These are phyloP conservation scores for Kurtzmaniella cleridarum DNA, from an alignment of 805 yeast genomes.

Conservation along the genomic window DNA sequence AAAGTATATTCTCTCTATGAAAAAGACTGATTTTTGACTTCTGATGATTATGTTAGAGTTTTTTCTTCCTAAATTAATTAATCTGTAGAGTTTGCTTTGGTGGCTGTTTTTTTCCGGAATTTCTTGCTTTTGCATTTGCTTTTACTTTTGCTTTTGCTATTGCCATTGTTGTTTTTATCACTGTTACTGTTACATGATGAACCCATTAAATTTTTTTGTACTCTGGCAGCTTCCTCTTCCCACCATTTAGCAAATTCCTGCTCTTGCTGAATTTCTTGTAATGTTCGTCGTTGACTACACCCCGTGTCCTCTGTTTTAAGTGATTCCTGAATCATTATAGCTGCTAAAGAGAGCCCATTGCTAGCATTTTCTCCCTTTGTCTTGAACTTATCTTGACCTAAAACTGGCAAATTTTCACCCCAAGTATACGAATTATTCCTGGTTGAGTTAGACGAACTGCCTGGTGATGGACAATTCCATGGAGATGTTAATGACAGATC, in stretches of 20 bases:
- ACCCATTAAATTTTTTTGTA: conserved; percentile 36
- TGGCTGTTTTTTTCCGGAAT: conserved; percentile 4
- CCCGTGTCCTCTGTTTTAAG: conserved; percentile 26
- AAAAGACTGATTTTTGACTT: too few relatives aligned
- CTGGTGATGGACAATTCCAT: conserved; percentile 6
- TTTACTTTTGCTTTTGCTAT: conserved; percentile 1
- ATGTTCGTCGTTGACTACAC: conserved; percentile 33
- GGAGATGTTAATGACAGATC: conserved; percentile 1
- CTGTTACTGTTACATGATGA: conserved; percentile 7
- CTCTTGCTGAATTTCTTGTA: conserved; percentile 73
- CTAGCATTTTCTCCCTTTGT: too few relatives aligned
- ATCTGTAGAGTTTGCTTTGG: conserved; percentile 5
- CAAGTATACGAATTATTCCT: conserved; percentile 8
- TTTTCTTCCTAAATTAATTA: background rate
- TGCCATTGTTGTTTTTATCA: background rate
- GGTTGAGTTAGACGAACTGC: conserved; percentile 5
- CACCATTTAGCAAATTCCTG: conserved; percentile 87
- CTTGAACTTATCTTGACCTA: too few relatives aligned
- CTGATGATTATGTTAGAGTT: too few relatives aligned
- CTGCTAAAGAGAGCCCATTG: conserved; percentile 29
- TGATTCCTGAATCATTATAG: conserved; percentile 45
- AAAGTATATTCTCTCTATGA: too few relatives aligned
- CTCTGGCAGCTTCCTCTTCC: conserved; percentile 68
- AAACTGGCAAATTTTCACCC: background rate
- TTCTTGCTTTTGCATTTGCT: conserved; percentile 2